Evolutionary conservation across 768 basidiomycete species (phyloP).

Genomic region (Naematelia aurantialba): DNA sequence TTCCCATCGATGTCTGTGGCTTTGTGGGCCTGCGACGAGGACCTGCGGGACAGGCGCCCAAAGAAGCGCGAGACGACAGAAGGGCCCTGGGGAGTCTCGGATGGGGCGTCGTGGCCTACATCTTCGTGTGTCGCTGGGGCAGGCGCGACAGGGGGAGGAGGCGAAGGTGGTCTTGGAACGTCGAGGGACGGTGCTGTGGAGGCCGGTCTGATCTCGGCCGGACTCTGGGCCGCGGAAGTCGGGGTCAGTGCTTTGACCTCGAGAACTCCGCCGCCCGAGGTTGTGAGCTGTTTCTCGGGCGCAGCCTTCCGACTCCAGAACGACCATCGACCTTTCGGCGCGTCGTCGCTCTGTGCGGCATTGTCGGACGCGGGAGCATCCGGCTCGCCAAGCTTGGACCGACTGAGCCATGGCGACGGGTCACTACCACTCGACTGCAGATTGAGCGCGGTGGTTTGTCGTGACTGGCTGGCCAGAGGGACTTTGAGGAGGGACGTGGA

Average conservation of each 20-base stretch:
- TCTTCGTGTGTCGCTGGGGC: not conserved
- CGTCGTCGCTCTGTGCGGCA: slow-evolving; percentile 16
- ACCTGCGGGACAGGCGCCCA: slow-evolving; percentile 63
- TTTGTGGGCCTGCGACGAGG: slow-evolving; percentile 24
- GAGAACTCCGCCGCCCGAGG: slow-evolving; percentile 46
- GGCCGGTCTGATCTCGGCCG: slow-evolving; percentile 7
- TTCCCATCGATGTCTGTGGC: slow-evolving; percentile 51
- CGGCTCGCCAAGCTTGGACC: slow-evolving; percentile 43
- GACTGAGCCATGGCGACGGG: slow-evolving; percentile 26
- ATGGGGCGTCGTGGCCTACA: not conserved
- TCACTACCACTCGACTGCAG: not conserved
- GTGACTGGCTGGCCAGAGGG: slow-evolving; percentile 13
- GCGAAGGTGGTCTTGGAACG: not conserved
- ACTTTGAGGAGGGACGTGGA: slow-evolving; percentile 34
- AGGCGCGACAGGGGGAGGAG: slow-evolving; percentile 8
- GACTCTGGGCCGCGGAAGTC: not conserved
- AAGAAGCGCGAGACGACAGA: slow-evolving; percentile 82
- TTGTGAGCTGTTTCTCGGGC: slow-evolving; percentile 31
- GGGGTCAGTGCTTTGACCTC: slow-evolving; percentile 36
- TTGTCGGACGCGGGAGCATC: slow-evolving; percentile 19
- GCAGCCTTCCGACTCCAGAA: slow-evolving; percentile 41
- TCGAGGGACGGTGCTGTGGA: not conserved
- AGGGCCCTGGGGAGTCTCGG: slow-evolving; percentile 33
- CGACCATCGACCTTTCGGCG: slow-evolving; percentile 33
- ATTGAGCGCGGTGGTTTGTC: slow-evolving; percentile 13